A percentile compares a stretch with the other conserved stretches of the same genome.
phyloP scores from a whole-genome alignment of 306 rosid species.

The Quercus suber region DNA sequence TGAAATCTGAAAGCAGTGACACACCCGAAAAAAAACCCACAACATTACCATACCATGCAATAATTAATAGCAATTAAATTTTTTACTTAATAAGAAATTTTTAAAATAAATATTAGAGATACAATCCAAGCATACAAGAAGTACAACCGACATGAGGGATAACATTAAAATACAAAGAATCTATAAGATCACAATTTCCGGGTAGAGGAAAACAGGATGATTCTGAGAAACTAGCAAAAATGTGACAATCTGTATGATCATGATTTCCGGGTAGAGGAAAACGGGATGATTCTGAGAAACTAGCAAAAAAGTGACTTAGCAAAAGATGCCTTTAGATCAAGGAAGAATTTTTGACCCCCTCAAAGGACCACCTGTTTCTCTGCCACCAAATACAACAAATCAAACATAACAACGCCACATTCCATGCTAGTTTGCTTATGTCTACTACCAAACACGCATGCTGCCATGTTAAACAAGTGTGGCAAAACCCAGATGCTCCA shows the following conservation, averaged over 20 bases:
- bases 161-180: not conserved
- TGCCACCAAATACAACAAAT: not conserved
- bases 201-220: not conserved
- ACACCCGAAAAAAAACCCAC: conserved; percentile 4
- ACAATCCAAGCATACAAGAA: not conserved
- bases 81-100: not conserved
- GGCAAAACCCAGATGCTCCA: not conserved
- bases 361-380: not conserved
- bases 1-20: conserved; percentile 64
- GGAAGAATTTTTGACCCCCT: not conserved
- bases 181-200: not conserved
- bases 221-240: not conserved
- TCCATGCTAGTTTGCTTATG: not conserved
- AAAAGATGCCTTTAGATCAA: not conserved
- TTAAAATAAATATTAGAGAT: not conserved
- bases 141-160: not conserved
- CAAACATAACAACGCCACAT: not conserved
- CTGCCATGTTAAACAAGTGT: not conserved
- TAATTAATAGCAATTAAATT: not conserved
- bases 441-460: not conserved
- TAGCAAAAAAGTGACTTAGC: not conserved
- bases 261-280: not conserved
- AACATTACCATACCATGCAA: not conserved
- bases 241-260: not conserved
- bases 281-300: not conserved